A percentile compares a stretch with the other conserved stretches of the same genome.
These are phyloP conservation scores for Centrapalus pauciflorus DNA, from an alignment of 129 eudicot genomes.

Conservation along the genomic window DNA sequence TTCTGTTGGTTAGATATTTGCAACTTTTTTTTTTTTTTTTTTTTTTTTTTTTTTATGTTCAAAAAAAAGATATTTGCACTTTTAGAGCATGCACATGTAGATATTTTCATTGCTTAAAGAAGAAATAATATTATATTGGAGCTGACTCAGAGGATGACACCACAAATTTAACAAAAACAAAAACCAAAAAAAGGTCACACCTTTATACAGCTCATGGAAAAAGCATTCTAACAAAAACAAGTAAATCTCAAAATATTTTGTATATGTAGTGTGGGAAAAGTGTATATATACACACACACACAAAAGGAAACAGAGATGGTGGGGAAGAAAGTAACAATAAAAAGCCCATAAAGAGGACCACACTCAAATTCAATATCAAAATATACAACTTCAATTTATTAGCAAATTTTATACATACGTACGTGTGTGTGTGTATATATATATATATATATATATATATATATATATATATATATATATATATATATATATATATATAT, in stretches of 20 bases:
- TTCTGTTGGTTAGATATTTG: too few relatives aligned
- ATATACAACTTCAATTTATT: too few relatives aligned
- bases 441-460: too few relatives aligned
- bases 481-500: too few relatives aligned
- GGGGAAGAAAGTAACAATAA: neutral
- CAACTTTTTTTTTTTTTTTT: too few relatives aligned
- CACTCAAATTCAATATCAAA: neutral
- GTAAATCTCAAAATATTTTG: slow-evolving; percentile 7
- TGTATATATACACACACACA: too few relatives aligned
- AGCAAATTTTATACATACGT: too few relatives aligned
- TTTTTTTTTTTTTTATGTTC: too few relatives aligned
- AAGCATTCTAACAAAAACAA: neutral
- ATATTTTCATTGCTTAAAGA: neutral
- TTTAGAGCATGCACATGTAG: neutral
- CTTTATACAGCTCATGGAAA: slow-evolving; percentile 11
- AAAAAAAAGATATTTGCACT: neutral
- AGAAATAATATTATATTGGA: neutral
- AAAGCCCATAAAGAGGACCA: neutral
- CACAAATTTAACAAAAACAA: too few relatives aligned
- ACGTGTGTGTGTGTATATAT: too few relatives aligned
- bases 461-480: too few relatives aligned
- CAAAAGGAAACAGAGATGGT: slow-evolving; percentile 1
- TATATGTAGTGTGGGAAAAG: slow-evolving; percentile 4
- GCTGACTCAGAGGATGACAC: neutral
- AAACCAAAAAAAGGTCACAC: neutral